A percentile compares a stretch with the other conserved stretches of the same genome.
These are phyloP conservation scores for Botryotinia convoluta DNA, from an alignment of 2,329 filamentous ascomycete genomes.

Conservation along the genomic window DNA sequence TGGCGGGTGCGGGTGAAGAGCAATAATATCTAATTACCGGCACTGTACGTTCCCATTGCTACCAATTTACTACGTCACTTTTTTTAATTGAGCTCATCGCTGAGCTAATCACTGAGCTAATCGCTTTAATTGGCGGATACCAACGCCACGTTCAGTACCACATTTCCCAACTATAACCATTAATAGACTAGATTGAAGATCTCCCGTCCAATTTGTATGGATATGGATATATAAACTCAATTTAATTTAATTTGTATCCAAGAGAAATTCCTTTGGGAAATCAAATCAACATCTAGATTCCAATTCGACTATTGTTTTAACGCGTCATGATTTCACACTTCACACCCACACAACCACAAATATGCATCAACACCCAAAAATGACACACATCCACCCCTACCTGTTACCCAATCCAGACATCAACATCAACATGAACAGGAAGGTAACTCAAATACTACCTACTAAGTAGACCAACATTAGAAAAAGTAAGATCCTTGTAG, in stretches of 20 bases:
- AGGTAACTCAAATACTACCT: background rate
- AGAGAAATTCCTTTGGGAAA: background rate
- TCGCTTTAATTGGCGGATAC: background rate
- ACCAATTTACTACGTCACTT: background rate
- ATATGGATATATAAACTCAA: background rate
- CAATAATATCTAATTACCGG: background rate
- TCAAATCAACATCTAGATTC: background rate
- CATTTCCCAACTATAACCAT: background rate
- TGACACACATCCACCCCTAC: too few species aligned
- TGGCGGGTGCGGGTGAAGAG: background rate
- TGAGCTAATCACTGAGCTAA: background rate
- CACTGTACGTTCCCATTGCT: too few species aligned
- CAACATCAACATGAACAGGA: too few species aligned
- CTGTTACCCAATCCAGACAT: too few species aligned
- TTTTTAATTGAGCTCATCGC: background rate
- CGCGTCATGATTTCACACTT: background rate
- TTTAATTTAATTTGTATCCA: background rate
- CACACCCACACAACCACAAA: too few species aligned
- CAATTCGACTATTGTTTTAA: background rate
- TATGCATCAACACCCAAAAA: too few species aligned
- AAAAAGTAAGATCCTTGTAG: too few species aligned
- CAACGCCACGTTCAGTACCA: constrained; percentile 1
- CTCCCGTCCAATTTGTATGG: background rate
- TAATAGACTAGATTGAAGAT: background rate
- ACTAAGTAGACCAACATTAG: too few species aligned